Conservation (phyloP, 257 asterid species). For the Jacaranda mimosifolia region DNA sequence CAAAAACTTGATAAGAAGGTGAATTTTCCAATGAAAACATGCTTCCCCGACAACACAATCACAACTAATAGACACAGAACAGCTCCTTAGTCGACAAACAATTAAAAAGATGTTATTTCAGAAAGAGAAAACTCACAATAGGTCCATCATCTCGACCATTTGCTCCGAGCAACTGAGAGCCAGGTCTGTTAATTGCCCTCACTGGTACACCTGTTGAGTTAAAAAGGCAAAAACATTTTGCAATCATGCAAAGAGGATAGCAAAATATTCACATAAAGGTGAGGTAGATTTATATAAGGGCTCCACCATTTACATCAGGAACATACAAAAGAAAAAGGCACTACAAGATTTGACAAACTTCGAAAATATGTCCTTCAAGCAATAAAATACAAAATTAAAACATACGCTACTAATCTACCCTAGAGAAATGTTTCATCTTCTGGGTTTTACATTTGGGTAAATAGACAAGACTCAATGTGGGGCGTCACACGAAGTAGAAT, state of each 20-base stretch:
- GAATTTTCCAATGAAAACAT: constrained; percentile 7
- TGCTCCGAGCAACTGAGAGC: constrained; percentile 89
- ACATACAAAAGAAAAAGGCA: constrained; percentile 7
- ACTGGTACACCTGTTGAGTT: constrained; percentile 70
- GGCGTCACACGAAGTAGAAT: no score
- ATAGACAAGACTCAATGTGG: not conserved
- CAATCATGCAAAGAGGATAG: constrained; percentile 12
- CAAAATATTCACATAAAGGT: not conserved
- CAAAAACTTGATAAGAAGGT: not conserved
- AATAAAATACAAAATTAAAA: not conserved
- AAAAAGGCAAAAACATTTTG: constrained; percentile 23
- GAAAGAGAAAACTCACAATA: constrained; percentile 64
- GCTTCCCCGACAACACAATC: not conserved
- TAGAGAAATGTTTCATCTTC: not conserved
- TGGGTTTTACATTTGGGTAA: constrained; percentile 19
- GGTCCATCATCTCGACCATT: constrained; percentile 99
- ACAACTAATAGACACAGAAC: constrained; percentile 14
- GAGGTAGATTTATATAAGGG: constrained; percentile 6
- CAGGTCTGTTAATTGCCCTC: constrained; percentile 94
- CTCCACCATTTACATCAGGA: constrained; percentile 28
- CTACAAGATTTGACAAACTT: not conserved
- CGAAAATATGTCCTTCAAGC: constrained; percentile 2
- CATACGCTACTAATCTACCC: no score
- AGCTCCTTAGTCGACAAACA: constrained; percentile 6
- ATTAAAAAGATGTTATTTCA: constrained; percentile 6